Evolutionary conservation across 305 asterid species (phyloP), one percentile per base, ranked within the genome.

Genomic region (Solanum hybrid): DNA sequence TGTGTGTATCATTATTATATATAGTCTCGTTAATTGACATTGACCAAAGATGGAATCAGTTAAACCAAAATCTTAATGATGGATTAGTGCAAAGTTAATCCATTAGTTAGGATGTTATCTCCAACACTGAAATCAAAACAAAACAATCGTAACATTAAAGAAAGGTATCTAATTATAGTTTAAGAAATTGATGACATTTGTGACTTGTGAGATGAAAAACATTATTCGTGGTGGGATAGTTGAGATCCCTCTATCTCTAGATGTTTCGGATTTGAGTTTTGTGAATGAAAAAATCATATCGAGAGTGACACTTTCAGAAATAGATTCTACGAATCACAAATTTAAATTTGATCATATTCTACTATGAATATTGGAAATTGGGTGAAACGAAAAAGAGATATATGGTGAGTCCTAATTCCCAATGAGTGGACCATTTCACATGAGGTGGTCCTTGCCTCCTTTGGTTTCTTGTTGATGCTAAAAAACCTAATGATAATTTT

Each of bases 161-260:
- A 20, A 84, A 84, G 87, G 42, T 31, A 84, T 84, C 87, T 51
- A 84, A 22, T 84, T 46, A 84, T 84, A 51, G 75, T 84, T 51
- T 84, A 51, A 31, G 29, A 51, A 84, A 84, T 51, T 84, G 12
- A 84, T 51, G 87, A 56, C 87, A 82, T 29, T 27, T 81, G 38
- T 42, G 29, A 51, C 20, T 84, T 82, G 36, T 16, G 9, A 42
- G 38, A 81, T 27, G 86, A 2, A 11, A 81, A 56, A 17, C 2
- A 51, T 8, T 27, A 46, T 10, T 24, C 1, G 4, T 0, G 0
- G 0, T 24, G 17, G 32, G 2, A 71, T 2, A 71, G 9, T 71
- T 26, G 32, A 24, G 77, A 27, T 71, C 0, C 4, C 4, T 26
- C 1, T 71, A 3, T 0, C 3, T 11, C 16, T 24, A 10, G 5